Percentiles rank a stretch among this genome's conserved stretches.
These are phyloP conservation scores for Arbutus unedo DNA, from an alignment of 148 eudicot genomes.

Conservation along the genomic window DNA sequence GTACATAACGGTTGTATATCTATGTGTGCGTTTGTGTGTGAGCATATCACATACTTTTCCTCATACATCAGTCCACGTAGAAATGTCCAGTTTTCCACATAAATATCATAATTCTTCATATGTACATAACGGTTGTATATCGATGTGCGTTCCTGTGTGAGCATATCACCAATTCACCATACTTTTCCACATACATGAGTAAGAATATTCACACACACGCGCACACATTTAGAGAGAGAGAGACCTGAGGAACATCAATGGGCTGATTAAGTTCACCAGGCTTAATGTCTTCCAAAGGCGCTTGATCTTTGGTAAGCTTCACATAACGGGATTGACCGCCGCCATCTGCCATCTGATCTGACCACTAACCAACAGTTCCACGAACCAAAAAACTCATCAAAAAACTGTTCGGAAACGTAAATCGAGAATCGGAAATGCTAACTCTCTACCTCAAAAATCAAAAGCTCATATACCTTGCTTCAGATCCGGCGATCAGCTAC, in stretches of 20 bases:
- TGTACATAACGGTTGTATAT: background rate
- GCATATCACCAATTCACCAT: background rate
- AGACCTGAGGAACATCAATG: slow-evolving; percentile 81
- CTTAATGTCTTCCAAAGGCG: slow-evolving; percentile 51
- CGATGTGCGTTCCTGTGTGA: background rate
- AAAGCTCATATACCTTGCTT: background rate
- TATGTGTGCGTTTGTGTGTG: too few species aligned
- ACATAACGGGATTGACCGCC: slow-evolving; percentile 58
- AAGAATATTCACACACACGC: background rate
- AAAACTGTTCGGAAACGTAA: background rate
- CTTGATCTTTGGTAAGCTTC: slow-evolving; percentile 78
- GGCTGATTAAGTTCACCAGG: slow-evolving; percentile 99
- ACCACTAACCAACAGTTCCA: background rate
- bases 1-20: too few species aligned
- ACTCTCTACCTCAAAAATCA: background rate
- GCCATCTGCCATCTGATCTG: slow-evolving; percentile 52
- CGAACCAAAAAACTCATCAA: background rate
- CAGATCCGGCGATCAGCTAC: slow-evolving; percentile 7
- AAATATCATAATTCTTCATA: too few species aligned
- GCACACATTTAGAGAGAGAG: background rate
- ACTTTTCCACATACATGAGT: too few species aligned
- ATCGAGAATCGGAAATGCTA: background rate
- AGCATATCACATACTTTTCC: too few species aligned
- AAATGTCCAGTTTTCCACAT: background rate
- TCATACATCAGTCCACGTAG: too few species aligned